A percentile compares a stretch with the other conserved stretches of the same genome.
Conservation (phyloP, 257 asterid genomes). For the Catharanthus roseus region DNA sequence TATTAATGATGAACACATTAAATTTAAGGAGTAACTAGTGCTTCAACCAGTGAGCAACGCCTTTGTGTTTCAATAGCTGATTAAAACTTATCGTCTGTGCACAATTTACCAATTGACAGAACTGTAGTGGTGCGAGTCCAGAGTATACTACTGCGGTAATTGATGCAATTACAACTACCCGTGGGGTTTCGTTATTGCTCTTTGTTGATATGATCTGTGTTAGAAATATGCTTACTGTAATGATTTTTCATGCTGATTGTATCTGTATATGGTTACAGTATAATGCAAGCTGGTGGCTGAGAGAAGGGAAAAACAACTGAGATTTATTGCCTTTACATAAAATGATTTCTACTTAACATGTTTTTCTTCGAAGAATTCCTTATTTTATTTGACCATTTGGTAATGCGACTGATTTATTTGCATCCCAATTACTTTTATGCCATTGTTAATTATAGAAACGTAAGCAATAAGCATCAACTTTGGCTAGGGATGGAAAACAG, state of each 20-base stretch:
- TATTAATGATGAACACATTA: not conserved
- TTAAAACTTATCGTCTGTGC: not conserved
- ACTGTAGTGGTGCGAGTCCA: not conserved
- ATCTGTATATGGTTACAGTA: not conserved
- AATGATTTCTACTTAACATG: not conserved
- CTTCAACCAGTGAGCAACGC: not conserved
- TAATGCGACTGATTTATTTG: not conserved
- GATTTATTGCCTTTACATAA: not conserved
- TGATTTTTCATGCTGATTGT: not conserved
- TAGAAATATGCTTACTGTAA: not conserved
- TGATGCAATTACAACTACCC: not conserved
- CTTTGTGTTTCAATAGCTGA: not conserved
- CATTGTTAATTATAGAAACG: not conserved
- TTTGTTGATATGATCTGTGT: too few relatives aligned
- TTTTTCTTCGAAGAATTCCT: not conserved
- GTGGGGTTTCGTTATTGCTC: too few relatives aligned
- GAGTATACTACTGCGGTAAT: not conserved
- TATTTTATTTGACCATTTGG: not conserved
- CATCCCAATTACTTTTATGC: not conserved
- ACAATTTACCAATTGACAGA: not conserved
- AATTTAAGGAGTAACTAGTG: not conserved
- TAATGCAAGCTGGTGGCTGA: not conserved
- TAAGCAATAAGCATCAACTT: not conserved
- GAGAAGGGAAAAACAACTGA: not conserved
- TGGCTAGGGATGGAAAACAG: not conserved